These are phyloP conservation scores for Xylaria cubensis DNA, from an alignment of 495 filamentous ascomycete species.

Conservation along the genomic window DNA sequence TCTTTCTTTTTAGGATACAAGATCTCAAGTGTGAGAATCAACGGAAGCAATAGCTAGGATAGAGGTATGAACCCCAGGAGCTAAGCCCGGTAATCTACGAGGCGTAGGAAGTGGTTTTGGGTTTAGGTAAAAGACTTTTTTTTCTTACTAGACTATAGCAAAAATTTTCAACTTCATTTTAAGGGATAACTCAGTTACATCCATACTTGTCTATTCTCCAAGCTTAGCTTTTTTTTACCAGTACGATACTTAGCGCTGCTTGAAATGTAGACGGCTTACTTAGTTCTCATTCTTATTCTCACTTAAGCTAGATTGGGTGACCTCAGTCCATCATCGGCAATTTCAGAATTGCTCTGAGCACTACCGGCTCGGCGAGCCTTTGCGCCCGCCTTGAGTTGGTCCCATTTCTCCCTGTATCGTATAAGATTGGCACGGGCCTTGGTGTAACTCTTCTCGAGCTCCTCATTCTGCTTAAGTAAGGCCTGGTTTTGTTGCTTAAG, in stretches of 20 bases:
- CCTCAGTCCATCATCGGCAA: conserved; percentile 29
- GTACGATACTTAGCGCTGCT: not conserved
- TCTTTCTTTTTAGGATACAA: not conserved
- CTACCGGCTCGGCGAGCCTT: conserved; percentile 63
- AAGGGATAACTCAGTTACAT: not conserved
- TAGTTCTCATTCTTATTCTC: not conserved
- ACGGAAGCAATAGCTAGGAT: not conserved
- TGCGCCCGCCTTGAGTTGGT: conserved; percentile 83
- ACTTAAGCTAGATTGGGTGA: conserved; percentile 30
- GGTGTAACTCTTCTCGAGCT: conserved; percentile 68
- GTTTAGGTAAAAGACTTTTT: not conserved
- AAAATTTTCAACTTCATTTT: not conserved
- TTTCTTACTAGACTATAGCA: not conserved
- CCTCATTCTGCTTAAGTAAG: conserved; percentile 61
- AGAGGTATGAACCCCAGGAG: not conserved
- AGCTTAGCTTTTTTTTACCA: not conserved
- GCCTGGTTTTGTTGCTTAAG: conserved; percentile 63
- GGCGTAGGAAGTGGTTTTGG: not conserved
- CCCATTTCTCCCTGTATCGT: conserved; percentile 79
- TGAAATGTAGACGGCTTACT: not conserved
- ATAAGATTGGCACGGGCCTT: conserved; percentile 69
- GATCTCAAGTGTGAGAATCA: not conserved
- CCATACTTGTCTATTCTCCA: not conserved
- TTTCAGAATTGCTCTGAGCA: conserved; percentile 42
- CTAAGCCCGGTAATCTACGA: not conserved